Conservation (phyloP, 345 rosid species). For the Salix udensis region DNA sequence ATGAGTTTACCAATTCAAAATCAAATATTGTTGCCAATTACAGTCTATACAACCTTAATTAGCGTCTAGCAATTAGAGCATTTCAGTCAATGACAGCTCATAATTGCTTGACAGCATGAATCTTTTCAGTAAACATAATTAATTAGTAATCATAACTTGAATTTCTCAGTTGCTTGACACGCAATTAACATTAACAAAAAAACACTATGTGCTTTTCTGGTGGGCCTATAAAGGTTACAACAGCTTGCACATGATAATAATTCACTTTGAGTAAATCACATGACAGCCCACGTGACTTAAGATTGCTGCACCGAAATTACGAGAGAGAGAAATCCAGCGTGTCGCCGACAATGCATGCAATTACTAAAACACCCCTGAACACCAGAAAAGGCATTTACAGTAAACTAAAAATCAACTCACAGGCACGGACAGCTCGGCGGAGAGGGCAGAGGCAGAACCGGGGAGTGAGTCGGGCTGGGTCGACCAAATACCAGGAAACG, state of each 20-base stretch:
- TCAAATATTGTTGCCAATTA: not conserved
- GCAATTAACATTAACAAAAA: not conserved
- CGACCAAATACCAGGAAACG: conserved; percentile 69
- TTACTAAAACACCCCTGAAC: conserved; percentile 10
- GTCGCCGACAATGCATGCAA: conserved; percentile 25
- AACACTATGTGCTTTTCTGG: not conserved
- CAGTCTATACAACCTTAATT: not conserved
- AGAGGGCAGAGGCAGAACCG: conserved; percentile 54
- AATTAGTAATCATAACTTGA: not conserved
- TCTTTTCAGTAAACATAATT: not conserved
- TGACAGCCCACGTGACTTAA: conserved; percentile 42
- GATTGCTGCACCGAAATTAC: conserved; percentile 17
- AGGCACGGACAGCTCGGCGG: conserved; percentile 85
- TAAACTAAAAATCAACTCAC: conserved; percentile 38
- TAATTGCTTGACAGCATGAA: not conserved
- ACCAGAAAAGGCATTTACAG: not conserved
- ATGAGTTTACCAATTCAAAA: not conserved
- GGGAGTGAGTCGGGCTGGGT: conserved; percentile 58
- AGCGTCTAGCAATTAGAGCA: not conserved
- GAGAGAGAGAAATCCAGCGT: conserved; percentile 7
- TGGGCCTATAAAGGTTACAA: not conserved
- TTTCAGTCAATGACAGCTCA: not conserved
- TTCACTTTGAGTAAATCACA: conserved; percentile 18
- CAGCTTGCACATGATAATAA: not conserved
- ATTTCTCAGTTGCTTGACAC: not conserved